These are phyloP conservation scores for Isabelozyma heimii DNA, from an alignment of 805 yeast species.

Conservation along the genomic window DNA sequence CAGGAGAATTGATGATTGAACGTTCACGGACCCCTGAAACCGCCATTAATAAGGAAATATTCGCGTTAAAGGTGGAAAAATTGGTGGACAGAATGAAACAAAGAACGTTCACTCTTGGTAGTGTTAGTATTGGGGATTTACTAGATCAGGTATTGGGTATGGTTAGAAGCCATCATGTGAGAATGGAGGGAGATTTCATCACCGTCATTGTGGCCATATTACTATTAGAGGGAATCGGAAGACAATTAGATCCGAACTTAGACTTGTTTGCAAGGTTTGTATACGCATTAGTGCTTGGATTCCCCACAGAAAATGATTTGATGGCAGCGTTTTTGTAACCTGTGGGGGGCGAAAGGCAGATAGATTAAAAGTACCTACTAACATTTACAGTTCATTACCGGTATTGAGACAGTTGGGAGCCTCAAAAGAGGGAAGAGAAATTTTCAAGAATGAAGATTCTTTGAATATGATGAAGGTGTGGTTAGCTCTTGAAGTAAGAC, in stretches of 20 bases:
- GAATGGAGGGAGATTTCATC: slow-evolving; percentile 96
- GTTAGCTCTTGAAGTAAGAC: slow-evolving; percentile 86
- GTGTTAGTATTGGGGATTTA: slow-evolving; percentile 87
- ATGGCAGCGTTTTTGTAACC: slow-evolving; percentile 5
- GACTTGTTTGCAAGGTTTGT: slow-evolving; percentile 96
- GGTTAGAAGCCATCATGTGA: slow-evolving; percentile 92
- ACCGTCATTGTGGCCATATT: slow-evolving; percentile 93
- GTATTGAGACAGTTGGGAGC: slow-evolving; percentile 78
- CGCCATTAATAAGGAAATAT: slow-evolving; percentile 77
- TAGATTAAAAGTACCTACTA: slow-evolving; percentile 11
- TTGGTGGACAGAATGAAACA: slow-evolving; percentile 78
- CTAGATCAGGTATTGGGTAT: slow-evolving; percentile 81
- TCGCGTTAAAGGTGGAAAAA: slow-evolving; percentile 83
- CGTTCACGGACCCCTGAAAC: slow-evolving; percentile 93
- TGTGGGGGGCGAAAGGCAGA: not conserved
- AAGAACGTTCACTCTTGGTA: slow-evolving; percentile 89
- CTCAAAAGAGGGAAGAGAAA: slow-evolving; percentile 59
- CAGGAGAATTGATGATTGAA: slow-evolving; percentile 95
- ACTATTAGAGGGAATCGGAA: slow-evolving; percentile 89
- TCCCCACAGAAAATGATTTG: slow-evolving; percentile 34
- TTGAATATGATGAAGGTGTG: slow-evolving; percentile 85
- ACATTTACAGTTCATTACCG: slow-evolving; percentile 65
- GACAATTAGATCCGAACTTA: slow-evolving; percentile 88
- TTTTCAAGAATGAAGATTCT: slow-evolving; percentile 56
- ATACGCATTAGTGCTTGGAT: slow-evolving; percentile 44